Percentiles rank a stretch among this genome's conserved stretches.
These are phyloP conservation scores for Sphagnum fallax DNA, from an alignment of 228 moss, liverwort and hornwort species.

Conservation along the genomic window DNA sequence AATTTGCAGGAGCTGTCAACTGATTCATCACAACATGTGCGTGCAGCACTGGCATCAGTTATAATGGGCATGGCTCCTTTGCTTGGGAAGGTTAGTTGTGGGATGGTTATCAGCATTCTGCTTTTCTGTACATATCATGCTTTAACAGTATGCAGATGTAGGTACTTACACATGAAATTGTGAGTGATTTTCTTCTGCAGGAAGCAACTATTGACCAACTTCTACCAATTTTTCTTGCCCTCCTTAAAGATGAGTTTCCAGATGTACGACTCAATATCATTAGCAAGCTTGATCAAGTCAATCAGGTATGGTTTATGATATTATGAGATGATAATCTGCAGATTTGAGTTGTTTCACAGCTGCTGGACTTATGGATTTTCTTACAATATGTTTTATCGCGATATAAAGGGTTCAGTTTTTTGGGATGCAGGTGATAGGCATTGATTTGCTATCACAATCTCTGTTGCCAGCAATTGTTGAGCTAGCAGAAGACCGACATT, in stretches of 20 bases:
- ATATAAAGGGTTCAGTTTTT: too few relatives aligned
- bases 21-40: slow-evolving; percentile 95
- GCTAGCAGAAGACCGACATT: slow-evolving; percentile 92
- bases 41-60: slow-evolving; percentile 93
- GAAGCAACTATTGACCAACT: slow-evolving; percentile 99
- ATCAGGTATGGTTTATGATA: slow-evolving; percentile 38
- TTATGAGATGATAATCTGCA: too few relatives aligned
- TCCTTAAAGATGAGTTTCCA: slow-evolving; percentile 96
- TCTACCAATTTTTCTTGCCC: slow-evolving; percentile 90
- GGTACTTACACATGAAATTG: too few relatives aligned
- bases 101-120: neutral
- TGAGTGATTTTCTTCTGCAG: slow-evolving; percentile 18
- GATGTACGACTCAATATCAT: slow-evolving; percentile 97
- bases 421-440: slow-evolving; percentile 80
- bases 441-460: slow-evolving; percentile 93
- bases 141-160: too few relatives aligned
- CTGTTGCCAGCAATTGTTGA: slow-evolving; percentile 98
- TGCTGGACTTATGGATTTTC: neutral
- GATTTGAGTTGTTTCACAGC: neutral
- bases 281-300: slow-evolving; percentile 99
- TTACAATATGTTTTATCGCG: too few relatives aligned
- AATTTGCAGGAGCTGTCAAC: slow-evolving; percentile 75
- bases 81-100: slow-evolving; percentile 66
- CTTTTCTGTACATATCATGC: neutral
- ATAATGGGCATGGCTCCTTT: slow-evolving; percentile 98